Evolutionary conservation across 306 rosid species (phyloP).

Genomic region (Echinosophora koreensis): DNA sequence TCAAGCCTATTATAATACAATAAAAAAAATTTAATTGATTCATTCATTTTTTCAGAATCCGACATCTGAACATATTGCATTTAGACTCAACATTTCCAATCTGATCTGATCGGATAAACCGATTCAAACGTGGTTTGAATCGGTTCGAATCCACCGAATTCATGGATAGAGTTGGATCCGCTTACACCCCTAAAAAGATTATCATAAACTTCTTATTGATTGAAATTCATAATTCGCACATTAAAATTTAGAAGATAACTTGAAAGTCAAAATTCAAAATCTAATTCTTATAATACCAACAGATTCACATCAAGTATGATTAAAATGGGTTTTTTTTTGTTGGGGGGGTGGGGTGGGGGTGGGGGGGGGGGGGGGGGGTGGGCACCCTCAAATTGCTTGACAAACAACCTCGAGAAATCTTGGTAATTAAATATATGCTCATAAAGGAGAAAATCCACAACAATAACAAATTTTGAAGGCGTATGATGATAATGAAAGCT

Average conservation of each 20-base stretch:
- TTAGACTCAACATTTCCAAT: too few relatives aligned
- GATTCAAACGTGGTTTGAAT: too few relatives aligned
- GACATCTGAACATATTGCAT: too few relatives aligned
- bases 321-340: too few relatives aligned
- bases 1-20: too few relatives aligned
- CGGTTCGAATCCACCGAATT: too few relatives aligned
- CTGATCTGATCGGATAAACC: too few relatives aligned
- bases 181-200: too few relatives aligned
- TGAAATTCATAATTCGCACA: conserved; percentile 3
- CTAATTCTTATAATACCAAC: conserved; percentile 13
- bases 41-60: too few relatives aligned
- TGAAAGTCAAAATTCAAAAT: conserved; percentile 25
- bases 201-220: background rate
- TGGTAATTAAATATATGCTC: background rate
- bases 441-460: background rate
- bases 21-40: too few relatives aligned
- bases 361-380: background rate
- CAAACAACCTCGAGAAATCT: background rate
- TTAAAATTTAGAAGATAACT: background rate
- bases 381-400: conserved; percentile 20
- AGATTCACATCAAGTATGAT: conserved; percentile 1
- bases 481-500: background rate
- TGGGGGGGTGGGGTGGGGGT: background rate
- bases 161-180: too few relatives aligned
- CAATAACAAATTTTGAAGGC: background rate